phyloP scores from a whole-genome alignment of 1,284 basidiomycete genomes.

The Chalciporus piperatoides region DNA sequence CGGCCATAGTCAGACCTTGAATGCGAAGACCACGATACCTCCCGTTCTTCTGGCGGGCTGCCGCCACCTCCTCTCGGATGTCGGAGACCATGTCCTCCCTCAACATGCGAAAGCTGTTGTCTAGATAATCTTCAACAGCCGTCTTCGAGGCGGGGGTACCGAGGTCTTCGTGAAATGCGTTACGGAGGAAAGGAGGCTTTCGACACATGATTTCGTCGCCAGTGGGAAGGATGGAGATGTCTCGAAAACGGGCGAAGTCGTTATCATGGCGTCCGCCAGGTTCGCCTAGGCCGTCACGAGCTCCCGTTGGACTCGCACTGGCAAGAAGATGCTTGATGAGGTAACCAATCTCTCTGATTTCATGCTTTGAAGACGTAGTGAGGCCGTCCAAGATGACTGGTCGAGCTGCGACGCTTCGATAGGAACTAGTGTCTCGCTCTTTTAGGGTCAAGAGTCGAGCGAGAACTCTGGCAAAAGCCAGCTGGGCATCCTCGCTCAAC shows the following conservation, averaged over 20 bases:
- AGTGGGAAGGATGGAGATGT: too few species aligned
- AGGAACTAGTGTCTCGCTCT: constrained; percentile 10
- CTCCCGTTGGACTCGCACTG: constrained; percentile 19
- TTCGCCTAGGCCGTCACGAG: too few species aligned
- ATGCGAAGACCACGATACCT: too few species aligned
- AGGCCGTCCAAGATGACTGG: constrained; percentile 33
- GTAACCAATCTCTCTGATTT: constrained; percentile 37
- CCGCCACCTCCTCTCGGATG: too few species aligned
- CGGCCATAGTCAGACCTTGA: too few species aligned
- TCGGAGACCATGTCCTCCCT: too few species aligned
- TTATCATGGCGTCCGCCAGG: too few species aligned
- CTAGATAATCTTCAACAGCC: too few species aligned
- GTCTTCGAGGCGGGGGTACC: constrained; percentile 17
- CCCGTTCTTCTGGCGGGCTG: too few species aligned
- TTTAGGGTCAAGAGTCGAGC: constrained; percentile 40
- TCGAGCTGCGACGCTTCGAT: not conserved
- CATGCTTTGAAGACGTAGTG: constrained; percentile 34
- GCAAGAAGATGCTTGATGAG: constrained; percentile 43
- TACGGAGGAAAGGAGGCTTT: constrained; percentile 36
- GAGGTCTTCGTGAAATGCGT: constrained; percentile 57
- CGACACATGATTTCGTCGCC: too few species aligned
- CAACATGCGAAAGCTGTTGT: too few species aligned
- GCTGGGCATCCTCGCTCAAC: constrained; percentile 37
- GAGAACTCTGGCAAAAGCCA: constrained; percentile 49
- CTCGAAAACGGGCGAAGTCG: too few species aligned